Percentiles rank a stretch among this genome's conserved stretches.
Conservation (phyloP, 805 yeast species). For the Ogataea wickerhamii region DNA sequence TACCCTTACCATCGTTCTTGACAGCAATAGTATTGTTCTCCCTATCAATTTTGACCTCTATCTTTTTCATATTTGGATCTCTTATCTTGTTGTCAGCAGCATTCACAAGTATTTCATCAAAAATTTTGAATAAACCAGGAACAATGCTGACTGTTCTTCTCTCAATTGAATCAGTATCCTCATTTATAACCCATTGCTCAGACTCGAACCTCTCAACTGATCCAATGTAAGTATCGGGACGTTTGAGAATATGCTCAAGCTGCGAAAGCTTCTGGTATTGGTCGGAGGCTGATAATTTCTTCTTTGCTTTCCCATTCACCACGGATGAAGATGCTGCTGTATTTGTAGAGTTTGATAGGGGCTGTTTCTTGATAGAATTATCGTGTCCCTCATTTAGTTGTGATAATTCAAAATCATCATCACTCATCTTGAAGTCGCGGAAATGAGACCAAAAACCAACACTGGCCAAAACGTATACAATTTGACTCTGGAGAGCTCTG, state of each 20-base stretch:
- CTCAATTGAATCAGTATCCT: constrained; percentile 56
- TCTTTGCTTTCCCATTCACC: constrained; percentile 10
- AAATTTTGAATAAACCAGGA: constrained; percentile 94
- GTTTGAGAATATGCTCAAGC: constrained; percentile 89
- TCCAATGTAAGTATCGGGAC: constrained; percentile 98
- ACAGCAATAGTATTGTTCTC: constrained; percentile 75
- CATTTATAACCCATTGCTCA: constrained; percentile 83
- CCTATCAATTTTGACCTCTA: constrained; percentile 77
- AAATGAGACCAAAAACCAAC: no score
- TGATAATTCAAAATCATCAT: background rate
- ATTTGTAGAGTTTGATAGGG: constrained; percentile 32
- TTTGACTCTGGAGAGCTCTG: no score
- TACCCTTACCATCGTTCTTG: constrained; percentile 91
- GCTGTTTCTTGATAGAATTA: constrained; percentile 34
- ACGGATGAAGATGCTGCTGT: constrained; percentile 8
- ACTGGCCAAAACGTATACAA: no score
- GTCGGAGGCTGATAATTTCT: constrained; percentile 44
- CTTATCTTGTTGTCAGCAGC: constrained; percentile 98
- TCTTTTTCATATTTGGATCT: constrained; percentile 83
- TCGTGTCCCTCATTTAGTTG: background rate
- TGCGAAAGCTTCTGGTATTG: constrained; percentile 94
- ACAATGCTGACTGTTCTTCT: constrained; percentile 69
- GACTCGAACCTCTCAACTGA: constrained; percentile 80
- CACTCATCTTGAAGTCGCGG: no score
- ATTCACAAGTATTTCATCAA: constrained; percentile 94